A percentile compares a stretch with the other conserved stretches of the same genome.
These are phyloP conservation scores for Haplosporangium sp. DNA, from an alignment of 371 early-diverging fungal genomes.

Conservation along the genomic window DNA sequence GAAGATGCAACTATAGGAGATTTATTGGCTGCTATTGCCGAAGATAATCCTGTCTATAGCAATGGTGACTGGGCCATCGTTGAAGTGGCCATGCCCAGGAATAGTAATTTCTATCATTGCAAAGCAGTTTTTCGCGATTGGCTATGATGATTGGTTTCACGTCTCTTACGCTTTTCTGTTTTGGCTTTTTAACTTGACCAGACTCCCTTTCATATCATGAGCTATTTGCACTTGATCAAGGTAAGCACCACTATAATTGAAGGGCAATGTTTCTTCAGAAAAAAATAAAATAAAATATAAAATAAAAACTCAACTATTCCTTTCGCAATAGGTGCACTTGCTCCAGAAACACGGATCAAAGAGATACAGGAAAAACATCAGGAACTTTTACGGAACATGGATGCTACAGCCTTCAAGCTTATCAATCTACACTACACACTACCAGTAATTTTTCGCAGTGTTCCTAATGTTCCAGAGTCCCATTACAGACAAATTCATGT, in stretches of 20 bases:
- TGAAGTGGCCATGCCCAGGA: constrained; percentile 53
- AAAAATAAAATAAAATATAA: no score
- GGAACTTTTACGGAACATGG: constrained; percentile 32
- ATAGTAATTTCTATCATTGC: constrained; percentile 13
- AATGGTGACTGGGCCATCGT: constrained; percentile 47
- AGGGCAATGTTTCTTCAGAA: no score
- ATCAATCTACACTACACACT: constrained; percentile 41
- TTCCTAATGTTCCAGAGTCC: constrained; percentile 50
- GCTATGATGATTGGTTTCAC: background rate
- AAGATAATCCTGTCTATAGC: constrained; percentile 34
- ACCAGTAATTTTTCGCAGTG: constrained; percentile 51
- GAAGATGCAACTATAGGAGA: constrained; percentile 55
- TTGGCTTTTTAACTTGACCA: constrained; percentile 4
- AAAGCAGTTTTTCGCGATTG: background rate
- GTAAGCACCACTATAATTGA: constrained; percentile 14
- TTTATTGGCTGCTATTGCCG: constrained; percentile 39
- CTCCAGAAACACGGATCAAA: constrained; percentile 36
- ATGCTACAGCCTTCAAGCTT: constrained; percentile 51
- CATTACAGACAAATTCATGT: constrained; percentile 52
- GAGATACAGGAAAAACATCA: constrained; percentile 47
- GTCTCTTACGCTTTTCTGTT: background rate
- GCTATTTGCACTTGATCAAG: constrained; percentile 53
- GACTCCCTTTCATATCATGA: constrained; percentile 49
- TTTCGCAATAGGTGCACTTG: constrained; percentile 20
- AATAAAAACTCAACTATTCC: background rate